Conservation (phyloP, 2,329 filamentous ascomycete species). For the Claviceps capensis region DNA sequence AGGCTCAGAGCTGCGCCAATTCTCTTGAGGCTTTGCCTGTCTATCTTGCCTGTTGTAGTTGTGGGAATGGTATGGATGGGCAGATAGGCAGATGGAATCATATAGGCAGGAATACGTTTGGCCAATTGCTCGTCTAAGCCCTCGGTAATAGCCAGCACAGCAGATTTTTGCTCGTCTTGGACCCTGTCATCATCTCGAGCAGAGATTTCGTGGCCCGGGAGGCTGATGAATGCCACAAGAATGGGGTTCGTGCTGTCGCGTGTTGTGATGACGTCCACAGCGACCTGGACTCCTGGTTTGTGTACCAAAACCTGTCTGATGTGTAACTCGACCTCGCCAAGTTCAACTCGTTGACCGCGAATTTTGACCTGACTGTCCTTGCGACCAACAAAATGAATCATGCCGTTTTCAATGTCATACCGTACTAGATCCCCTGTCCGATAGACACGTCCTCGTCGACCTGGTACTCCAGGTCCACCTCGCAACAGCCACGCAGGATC, state of each 20-base stretch:
- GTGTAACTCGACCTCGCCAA: constrained; percentile 8
- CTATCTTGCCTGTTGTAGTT: background rate
- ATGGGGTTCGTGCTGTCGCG: background rate
- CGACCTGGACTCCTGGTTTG: background rate
- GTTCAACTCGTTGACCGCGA: constrained; percentile 14
- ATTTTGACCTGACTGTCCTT: constrained; percentile 14
- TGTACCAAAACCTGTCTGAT: background rate
- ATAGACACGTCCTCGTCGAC: constrained; percentile 6
- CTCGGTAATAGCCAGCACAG: background rate
- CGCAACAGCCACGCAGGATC: background rate
- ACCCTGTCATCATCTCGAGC: background rate
- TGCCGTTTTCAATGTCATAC: constrained; percentile 6
- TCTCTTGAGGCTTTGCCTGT: background rate
- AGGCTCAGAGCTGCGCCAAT: background rate
- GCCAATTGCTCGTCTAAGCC: background rate
- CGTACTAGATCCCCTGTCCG: constrained; percentile 13
- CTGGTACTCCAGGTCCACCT: background rate
- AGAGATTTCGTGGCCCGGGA: background rate
- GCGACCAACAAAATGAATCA: constrained; percentile 12
- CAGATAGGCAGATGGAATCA: background rate
- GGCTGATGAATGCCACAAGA: background rate
- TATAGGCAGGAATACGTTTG: background rate
- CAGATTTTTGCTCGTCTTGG: background rate
- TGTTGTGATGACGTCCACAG: background rate
- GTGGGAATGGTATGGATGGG: background rate